phyloP scores from a whole-genome alignment of 345 rosid genomes.

The Brassica juncea region DNA sequence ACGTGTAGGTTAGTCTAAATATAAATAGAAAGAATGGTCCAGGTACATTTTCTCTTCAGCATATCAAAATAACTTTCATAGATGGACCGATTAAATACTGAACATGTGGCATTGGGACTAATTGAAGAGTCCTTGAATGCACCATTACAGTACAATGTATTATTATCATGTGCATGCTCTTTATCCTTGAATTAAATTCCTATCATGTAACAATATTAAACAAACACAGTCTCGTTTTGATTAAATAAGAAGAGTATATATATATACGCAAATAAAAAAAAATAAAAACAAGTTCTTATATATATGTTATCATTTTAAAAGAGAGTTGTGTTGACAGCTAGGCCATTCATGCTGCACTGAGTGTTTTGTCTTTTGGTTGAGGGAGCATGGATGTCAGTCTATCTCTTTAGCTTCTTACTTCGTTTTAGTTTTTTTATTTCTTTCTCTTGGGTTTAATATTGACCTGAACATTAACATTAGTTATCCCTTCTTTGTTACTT shows the following conservation, averaged over 20 bases:
- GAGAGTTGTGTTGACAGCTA: slow-evolving; percentile 36
- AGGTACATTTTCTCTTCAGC: slow-evolving; percentile 30
- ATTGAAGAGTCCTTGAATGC: slow-evolving; percentile 37
- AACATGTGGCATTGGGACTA: slow-evolving; percentile 35
- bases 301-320: background rate
- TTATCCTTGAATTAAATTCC: background rate
- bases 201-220: slow-evolving; percentile 13
- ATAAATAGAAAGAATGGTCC: slow-evolving; percentile 29
- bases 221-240: slow-evolving; percentile 12
- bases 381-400: slow-evolving; percentile 45
- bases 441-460: slow-evolving; percentile 1
- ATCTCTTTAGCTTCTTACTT: slow-evolving; percentile 34
- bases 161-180: slow-evolving; percentile 29
- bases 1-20: slow-evolving; percentile 28
- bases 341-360: slow-evolving; percentile 38
- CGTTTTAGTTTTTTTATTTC: background rate
- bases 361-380: slow-evolving; percentile 46
- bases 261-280: background rate
- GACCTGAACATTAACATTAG: background rate
- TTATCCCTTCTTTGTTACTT: background rate
- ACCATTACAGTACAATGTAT: slow-evolving; percentile 30
- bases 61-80: slow-evolving; percentile 16
- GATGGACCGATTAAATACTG: slow-evolving; percentile 35
- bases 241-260: background rate
- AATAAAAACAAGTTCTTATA: background rate